Evolutionary conservation across 1,284 basidiomycete genomes (phyloP).

Genomic region (Microbotryum silenes-acaulis): DNA sequence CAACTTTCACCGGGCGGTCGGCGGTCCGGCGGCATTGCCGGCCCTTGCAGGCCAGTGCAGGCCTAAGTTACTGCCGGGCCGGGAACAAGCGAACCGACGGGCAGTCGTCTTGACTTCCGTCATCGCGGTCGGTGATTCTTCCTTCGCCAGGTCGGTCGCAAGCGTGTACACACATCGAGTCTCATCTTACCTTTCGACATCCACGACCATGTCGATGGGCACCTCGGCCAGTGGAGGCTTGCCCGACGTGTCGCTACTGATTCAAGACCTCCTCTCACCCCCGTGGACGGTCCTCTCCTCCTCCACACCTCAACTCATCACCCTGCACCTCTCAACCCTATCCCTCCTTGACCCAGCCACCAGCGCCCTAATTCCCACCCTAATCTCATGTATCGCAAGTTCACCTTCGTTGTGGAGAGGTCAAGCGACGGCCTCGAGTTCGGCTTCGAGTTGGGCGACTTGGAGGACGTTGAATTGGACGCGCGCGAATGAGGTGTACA

Average conservation of each 20-base stretch:
- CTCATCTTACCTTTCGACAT: too few species aligned
- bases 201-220: background rate
- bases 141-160: too few species aligned
- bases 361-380: slow-evolving; percentile 8
- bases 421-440: background rate
- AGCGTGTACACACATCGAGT: too few species aligned
- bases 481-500: slow-evolving; percentile 13
- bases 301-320: slow-evolving; percentile 7
- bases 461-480: slow-evolving; percentile 3
- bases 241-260: slow-evolving; percentile 20
- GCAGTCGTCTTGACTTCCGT: too few species aligned
- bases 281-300: background rate
- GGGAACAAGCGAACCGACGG: too few species aligned
- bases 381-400: slow-evolving; percentile 15
- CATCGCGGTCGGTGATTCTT: too few species aligned
- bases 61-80: too few species aligned
- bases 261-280: slow-evolving; percentile 29
- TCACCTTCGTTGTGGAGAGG: slow-evolving; percentile 16
- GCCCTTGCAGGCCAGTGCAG: too few species aligned
- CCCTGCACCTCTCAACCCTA: slow-evolving; percentile 17
- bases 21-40: too few species aligned
- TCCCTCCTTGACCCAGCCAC: slow-evolving; percentile 9
- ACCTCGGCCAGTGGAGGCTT: background rate
- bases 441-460: background rate
- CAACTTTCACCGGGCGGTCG: too few species aligned